phyloP scores from a whole-genome alignment of 2,329 filamentous ascomycete genomes.

The Emericellopsis cladophorae region DNA sequence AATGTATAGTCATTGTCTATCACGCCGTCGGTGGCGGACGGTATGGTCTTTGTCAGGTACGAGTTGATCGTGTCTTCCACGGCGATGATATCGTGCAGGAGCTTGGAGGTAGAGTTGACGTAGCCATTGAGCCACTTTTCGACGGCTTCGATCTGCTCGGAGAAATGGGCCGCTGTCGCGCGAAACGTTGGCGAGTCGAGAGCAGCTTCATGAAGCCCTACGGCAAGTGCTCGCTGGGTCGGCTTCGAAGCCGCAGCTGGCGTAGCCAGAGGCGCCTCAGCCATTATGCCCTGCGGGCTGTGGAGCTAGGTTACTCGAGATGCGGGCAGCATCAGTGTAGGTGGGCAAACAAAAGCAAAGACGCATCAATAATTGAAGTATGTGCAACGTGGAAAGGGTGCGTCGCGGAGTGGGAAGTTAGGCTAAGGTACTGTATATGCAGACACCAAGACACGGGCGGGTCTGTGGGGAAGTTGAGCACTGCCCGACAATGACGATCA shows the following conservation, averaged over 20 bases:
- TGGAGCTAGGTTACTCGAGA: neutral
- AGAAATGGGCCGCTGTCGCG: conserved; percentile 73
- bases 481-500: too few species aligned
- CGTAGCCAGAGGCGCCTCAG: conserved; percentile 5
- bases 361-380: too few species aligned
- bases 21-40: conserved; percentile 67
- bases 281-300: conserved; percentile 7
- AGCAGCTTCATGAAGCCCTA: conserved; percentile 84
- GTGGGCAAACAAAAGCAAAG: too few species aligned
- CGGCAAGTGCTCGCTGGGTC: conserved; percentile 43
- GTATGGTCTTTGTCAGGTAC: conserved; percentile 66
- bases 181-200: conserved; percentile 96
- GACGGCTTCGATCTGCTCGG: conserved; percentile 80
- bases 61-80: conserved; percentile 70
- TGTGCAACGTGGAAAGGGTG: too few species aligned
- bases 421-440: too few species aligned
- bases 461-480: too few species aligned
- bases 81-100: conserved; percentile 50
- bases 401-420: too few species aligned
- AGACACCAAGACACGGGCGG: too few species aligned
- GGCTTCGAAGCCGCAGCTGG: conserved; percentile 8
- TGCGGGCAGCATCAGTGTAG: too few species aligned
- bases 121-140: conserved; percentile 79
- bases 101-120: conserved; percentile 37
- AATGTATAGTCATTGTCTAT: conserved; percentile 94